A percentile compares a stretch with the other conserved stretches of the same genome.
Conservation (phyloP, 1,284 basidiomycete species). For the Gomphus sp. region DNA sequence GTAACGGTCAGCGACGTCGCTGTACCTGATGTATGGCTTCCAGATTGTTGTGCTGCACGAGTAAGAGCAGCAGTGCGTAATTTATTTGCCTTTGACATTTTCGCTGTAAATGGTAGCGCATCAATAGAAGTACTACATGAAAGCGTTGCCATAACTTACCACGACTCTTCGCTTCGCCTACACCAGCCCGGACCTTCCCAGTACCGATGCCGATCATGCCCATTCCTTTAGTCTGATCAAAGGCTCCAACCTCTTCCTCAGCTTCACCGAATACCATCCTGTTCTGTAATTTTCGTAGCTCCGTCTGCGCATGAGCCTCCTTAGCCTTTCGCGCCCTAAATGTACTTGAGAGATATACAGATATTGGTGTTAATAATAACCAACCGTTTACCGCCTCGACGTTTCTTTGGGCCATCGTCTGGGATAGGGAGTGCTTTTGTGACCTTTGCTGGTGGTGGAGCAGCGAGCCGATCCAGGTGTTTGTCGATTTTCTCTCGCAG, state of each 20-base stretch:
- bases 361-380: conserved; percentile 9
- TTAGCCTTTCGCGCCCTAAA: conserved; percentile 89
- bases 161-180: conserved; percentile 81
- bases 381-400: conserved; percentile 90
- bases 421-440: conserved; percentile 94
- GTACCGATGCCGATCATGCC: conserved; percentile 89
- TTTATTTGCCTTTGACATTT: conserved; percentile 95
- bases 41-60: conserved; percentile 50
- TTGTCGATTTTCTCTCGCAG: conserved; percentile 84
- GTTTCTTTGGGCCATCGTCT: conserved; percentile 91
- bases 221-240: conserved; percentile 93
- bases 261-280: conserved; percentile 93
- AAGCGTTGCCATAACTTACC: conserved; percentile 37
- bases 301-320: conserved; percentile 94
- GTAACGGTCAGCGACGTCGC: conserved; percentile 92
- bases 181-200: conserved; percentile 81
- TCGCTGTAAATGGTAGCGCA: conserved; percentile 46
- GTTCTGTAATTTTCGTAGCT: conserved; percentile 94
- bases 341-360: background rate
- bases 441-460: conserved; percentile 92
- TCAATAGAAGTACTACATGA: conserved; percentile 2
- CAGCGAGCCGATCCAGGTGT: conserved; percentile 85
- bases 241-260: conserved; percentile 93
- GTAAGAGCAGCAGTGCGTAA: conserved; percentile 79
- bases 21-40: conserved; percentile 68